Conservation (phyloP, 148 eudicot species). For the Amaranthus cruentus region DNA sequence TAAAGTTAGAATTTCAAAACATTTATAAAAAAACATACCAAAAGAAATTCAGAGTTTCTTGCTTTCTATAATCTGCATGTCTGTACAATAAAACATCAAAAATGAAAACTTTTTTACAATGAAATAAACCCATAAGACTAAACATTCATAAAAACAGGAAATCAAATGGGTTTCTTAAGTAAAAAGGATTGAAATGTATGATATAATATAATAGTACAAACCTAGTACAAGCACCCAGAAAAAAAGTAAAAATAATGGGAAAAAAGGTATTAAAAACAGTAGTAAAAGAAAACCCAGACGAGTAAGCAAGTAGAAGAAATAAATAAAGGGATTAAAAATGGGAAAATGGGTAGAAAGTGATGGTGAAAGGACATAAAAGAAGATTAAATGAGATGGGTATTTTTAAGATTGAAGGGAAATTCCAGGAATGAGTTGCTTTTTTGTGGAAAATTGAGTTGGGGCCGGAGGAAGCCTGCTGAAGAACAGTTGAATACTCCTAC, state of each 20-base stretch:
- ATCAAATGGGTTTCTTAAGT: constrained; percentile 16
- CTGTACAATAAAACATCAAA: not conserved
- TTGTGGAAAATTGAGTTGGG: not conserved
- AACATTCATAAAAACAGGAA: not conserved
- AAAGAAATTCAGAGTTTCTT: too few species aligned
- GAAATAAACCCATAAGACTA: not conserved
- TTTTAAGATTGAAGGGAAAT: not conserved
- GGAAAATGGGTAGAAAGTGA: not conserved
- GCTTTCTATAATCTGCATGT: too few species aligned
- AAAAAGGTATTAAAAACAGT: not conserved
- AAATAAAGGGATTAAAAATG: too few species aligned
- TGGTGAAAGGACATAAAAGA: not conserved
- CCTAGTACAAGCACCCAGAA: constrained; percentile 21
- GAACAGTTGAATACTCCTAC: too few species aligned
- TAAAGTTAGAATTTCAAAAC: not conserved
- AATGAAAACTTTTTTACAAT: not conserved
- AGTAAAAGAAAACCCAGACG: constrained; percentile 14
- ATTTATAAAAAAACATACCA: not conserved
- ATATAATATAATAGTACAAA: not conserved
- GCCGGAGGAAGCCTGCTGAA: too few species aligned
- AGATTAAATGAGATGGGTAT: not conserved
- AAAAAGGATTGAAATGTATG: not conserved
- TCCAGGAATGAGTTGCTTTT: constrained; percentile 1
- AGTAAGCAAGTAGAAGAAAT: constrained; percentile 10
- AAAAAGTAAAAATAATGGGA: not conserved